Evolutionary conservation across 345 rosid species (phyloP).

Genomic region (Streptanthus diversifolius): DNA sequence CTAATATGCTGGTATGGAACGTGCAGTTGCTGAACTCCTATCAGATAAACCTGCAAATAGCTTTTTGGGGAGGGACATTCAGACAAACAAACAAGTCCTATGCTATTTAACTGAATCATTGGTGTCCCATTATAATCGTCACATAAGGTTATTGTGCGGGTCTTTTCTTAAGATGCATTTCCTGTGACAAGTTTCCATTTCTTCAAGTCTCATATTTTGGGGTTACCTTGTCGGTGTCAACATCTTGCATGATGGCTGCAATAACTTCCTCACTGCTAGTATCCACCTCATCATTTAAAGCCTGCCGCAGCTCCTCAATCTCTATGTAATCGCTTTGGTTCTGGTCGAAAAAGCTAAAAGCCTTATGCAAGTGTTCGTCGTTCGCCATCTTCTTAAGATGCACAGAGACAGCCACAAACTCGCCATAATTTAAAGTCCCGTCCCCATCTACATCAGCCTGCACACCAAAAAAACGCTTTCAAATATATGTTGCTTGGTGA

Average conservation of each 20-base stretch:
- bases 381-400: conserved; percentile 84
- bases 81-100: background rate
- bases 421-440: conserved; percentile 69
- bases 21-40: background rate
- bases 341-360: conserved; percentile 76
- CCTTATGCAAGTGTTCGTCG: conserved; percentile 89
- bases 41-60: background rate
- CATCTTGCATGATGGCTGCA: conserved; percentile 86
- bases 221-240: conserved; percentile 89
- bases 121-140: background rate
- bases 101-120: background rate
- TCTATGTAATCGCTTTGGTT: conserved; percentile 79
- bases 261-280: conserved; percentile 66
- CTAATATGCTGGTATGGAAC: background rate
- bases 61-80: background rate
- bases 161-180: background rate
- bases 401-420: conserved; percentile 82
- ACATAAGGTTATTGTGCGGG: background rate
- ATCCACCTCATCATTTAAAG: conserved; percentile 70
- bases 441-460: conserved; percentile 95
- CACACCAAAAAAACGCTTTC: background rate
- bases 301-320: conserved; percentile 72
- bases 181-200: background rate
- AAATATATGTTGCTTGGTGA: background rate
- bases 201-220: background rate